Evolutionary conservation across 2,329 filamentous ascomycete genomes (phyloP).

Genomic region (Trichophyton equinum): DNA sequence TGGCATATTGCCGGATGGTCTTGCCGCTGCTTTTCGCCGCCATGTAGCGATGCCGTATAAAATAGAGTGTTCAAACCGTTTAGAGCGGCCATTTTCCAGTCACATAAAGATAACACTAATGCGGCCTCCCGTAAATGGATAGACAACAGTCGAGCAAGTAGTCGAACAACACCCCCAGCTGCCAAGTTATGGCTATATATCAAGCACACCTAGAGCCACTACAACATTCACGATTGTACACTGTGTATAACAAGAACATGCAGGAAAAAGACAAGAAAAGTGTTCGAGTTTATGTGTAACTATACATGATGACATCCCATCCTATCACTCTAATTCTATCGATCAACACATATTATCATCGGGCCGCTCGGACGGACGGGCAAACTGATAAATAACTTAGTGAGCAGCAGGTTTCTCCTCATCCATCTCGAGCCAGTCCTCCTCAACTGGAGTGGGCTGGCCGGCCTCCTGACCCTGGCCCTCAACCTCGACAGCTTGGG

Average conservation of each 20-base stretch:
- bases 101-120: neutral
- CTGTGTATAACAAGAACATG: neutral
- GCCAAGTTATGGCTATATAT: neutral
- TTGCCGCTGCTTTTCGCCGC: too few species aligned
- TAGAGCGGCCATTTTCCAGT: neutral
- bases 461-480: conserved; percentile 50
- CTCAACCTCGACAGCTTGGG: conserved; percentile 86
- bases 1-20: too few species aligned
- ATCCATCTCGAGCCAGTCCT: conserved; percentile 77
- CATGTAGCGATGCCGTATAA: neutral
- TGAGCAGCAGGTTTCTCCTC: conserved; percentile 38
- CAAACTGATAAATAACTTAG: conserved; percentile 17
- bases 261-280: neutral
- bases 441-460: conserved; percentile 48
- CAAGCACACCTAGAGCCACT: neutral
- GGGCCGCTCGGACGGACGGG: too few species aligned
- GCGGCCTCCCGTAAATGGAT: neutral
- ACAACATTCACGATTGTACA: neutral
- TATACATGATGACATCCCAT: conserved; percentile 9
- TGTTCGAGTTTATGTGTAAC: conserved; percentile 6
- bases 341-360: neutral
- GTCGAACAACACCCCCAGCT: neutral
- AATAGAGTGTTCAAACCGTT: neutral
- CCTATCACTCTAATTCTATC: conserved; percentile 5
- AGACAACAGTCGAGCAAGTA: neutral